Evolutionary conservation across 2,329 filamentous ascomycete genomes (phyloP), one percentile per base, ranked within the genome.

Genomic region (Ophiostoma novo-ulmi): DNA sequence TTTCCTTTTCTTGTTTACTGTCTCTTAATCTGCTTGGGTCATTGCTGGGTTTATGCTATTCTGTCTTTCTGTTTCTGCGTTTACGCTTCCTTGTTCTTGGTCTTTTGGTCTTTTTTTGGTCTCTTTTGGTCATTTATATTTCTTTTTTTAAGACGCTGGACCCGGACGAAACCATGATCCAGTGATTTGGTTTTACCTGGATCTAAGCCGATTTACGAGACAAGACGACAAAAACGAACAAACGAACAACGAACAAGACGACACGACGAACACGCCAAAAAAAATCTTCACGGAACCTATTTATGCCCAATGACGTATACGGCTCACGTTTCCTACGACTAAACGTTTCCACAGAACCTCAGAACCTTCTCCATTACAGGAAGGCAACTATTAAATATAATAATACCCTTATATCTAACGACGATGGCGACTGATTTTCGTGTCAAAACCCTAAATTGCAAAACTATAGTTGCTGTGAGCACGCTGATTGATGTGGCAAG

Each of bases 251-350:
- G 44, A 64, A 71, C 65, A 70, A 72, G 41, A 71, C 69, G 69
- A 70, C 44, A 72, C 48, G 61, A 73, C 52, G 70, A 69, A 69
- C 65, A 71, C 63, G 63, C 38, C 61, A 26, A 31, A 31, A 65
- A 67, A 67, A 58, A 26, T 26, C 26, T 64, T 69, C 36, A 70
- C 70, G 68, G 44, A 73, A 67, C 65, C 71, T 67, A 22, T 31
- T 41, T 67, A 67, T 67, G 39, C 38, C 65, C 65, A 67, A 67
- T 39, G 65, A 67, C 65, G 39, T 67, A 48, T 67, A 67, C 36
- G 65, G 65, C 39, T 44, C 38, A 67, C 36, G 65, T 31, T 31
- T 67, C 20, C 67, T 61, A 74, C 70, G 72, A 74, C 67, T 70
- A 55, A 70, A 70, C 71, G 72, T 67, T 72, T 72, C 13, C n/a